Base-by-base conservation (phyloP, 176 grass and related monocot genomes). In the Alloteropsis semialata region DNA sequence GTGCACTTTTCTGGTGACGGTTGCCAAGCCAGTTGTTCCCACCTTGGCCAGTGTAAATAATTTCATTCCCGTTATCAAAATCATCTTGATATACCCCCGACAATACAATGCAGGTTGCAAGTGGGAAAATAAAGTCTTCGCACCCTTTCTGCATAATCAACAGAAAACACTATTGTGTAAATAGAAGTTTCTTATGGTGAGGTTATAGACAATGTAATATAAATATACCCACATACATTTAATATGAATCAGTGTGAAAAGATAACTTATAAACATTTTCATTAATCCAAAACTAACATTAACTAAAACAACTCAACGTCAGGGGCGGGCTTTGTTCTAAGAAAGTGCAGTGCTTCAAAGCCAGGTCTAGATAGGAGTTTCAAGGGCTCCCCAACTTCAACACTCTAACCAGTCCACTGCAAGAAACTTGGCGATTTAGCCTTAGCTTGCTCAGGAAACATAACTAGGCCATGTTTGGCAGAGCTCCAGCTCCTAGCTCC, bases 51-150 rank as follows among this genome's bases (percentile, higher is more conserved):
- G 94, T 97, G 50, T 97, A 97, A 74, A 92, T 59, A 54, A 97
- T 90, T 29, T 84, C 82, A 41, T 97, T 67, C 2, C 73, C 78
- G 3, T 89, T 91, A 42, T 97, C 94, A 33, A 80, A 81, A 83
- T 97, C 91, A 89, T 97, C 94, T 82, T 91, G 91, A 14, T 93
- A 97, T 58, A 63, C 76, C 19, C 94, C 94, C 21, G 88, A 97
- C 53, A 97, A 57, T 22, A 92, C 88, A 61, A 91, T 91, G 62
- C 88, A 93, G 21, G 75, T 86, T 6, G 88, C 94, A 63, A 93
- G 78, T 61, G 94, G 94, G 51, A 97, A 89, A 54, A 30, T 87
- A 33, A 87, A 93, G 50, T 79, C 62, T 67, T 85, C 65, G 19
- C 82, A 85, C 63, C 86, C 70, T 25, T 56, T 69, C 86, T 88